phyloP scores from a whole-genome alignment of 257 asterid genomes.

The Solanum appendiculatum region DNA sequence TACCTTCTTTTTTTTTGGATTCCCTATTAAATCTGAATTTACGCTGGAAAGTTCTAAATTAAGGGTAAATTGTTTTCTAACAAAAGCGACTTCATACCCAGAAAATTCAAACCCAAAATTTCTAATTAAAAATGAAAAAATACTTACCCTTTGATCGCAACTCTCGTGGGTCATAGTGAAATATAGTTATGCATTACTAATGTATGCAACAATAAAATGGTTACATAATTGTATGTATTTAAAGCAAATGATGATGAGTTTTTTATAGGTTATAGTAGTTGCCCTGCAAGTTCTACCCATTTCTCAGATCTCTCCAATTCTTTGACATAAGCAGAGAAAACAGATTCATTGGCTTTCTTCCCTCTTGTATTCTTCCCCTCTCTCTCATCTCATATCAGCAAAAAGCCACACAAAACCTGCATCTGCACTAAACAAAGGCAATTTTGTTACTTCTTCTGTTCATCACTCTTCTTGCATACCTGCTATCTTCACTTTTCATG shows the following conservation, averaged over 20 bases:
- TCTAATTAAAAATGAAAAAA: no score
- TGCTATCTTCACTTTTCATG: not conserved
- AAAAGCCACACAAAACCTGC: conserved; percentile 1
- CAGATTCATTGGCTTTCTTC: conserved; percentile 14
- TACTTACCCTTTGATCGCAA: no score
- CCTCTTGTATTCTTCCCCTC: not conserved
- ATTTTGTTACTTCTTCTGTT: not conserved
- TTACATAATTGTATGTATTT: not conserved
- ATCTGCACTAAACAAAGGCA: not conserved
- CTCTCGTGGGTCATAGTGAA: not conserved
- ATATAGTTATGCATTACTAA: not conserved
- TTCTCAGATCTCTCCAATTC: conserved; percentile 54
- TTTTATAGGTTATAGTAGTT: not conserved
- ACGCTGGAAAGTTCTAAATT: no score
- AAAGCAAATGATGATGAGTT: not conserved
- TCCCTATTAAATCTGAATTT: not conserved
- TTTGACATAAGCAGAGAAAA: conserved; percentile 37
- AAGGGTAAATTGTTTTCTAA: no score
- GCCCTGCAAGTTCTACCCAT: conserved; percentile 4
- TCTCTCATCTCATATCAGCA: not conserved
- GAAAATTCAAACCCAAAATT: not conserved
- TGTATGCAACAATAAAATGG: not conserved
- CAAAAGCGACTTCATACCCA: not conserved
- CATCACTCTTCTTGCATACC: not conserved
- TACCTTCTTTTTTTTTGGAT: no score